These are phyloP conservation scores for Fusarium nisikadoi DNA, from an alignment of 2,329 filamentous ascomycete genomes.

Conservation along the genomic window DNA sequence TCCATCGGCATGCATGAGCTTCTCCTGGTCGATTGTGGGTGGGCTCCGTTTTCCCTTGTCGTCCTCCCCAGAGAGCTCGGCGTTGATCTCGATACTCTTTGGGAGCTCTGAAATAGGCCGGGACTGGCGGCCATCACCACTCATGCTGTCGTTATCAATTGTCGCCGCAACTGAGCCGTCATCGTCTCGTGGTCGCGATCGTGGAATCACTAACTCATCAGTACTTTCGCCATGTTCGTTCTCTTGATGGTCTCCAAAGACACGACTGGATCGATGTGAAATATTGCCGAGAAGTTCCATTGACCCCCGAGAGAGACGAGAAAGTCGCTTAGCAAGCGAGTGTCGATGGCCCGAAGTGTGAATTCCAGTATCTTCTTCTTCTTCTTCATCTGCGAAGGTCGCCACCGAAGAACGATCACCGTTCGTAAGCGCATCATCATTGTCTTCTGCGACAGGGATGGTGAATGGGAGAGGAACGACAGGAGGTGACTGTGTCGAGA, in stretches of 20 bases:
- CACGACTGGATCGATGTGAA: conserved; percentile 50
- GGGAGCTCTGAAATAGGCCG: conserved; percentile 36
- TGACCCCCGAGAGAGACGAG: conserved; percentile 61
- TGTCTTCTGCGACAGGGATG: conserved; percentile 60
- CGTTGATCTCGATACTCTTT: conserved; percentile 54
- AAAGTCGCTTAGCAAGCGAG: conserved; percentile 61
- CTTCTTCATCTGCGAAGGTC: conserved; percentile 72
- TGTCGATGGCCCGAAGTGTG: conserved; percentile 45
- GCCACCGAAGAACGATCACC: conserved; percentile 73
- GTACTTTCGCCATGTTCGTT: conserved; percentile 51
- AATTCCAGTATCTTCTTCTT: conserved; percentile 58
- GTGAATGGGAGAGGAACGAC: conserved; percentile 74
- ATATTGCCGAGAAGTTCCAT: conserved; percentile 56
- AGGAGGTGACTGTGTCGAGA: conserved; percentile 49
- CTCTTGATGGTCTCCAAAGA: conserved; percentile 26
- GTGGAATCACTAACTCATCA: conserved; percentile 58
- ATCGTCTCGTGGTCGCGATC: conserved; percentile 51
- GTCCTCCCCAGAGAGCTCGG: conserved; percentile 48
- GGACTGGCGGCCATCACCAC: conserved; percentile 52
- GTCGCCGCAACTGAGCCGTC: conserved; percentile 67
- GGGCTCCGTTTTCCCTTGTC: conserved; percentile 32
- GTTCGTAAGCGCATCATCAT: conserved; percentile 54
- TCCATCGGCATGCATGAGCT: conserved; percentile 13
- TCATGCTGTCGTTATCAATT: conserved; percentile 62
- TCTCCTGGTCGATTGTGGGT: conserved; percentile 8